A percentile compares a stretch with the other conserved stretches of the same genome.
These are phyloP conservation scores for Boeremia exigua DNA, from an alignment of 2,329 filamentous ascomycete genomes.

Conservation along the genomic window DNA sequence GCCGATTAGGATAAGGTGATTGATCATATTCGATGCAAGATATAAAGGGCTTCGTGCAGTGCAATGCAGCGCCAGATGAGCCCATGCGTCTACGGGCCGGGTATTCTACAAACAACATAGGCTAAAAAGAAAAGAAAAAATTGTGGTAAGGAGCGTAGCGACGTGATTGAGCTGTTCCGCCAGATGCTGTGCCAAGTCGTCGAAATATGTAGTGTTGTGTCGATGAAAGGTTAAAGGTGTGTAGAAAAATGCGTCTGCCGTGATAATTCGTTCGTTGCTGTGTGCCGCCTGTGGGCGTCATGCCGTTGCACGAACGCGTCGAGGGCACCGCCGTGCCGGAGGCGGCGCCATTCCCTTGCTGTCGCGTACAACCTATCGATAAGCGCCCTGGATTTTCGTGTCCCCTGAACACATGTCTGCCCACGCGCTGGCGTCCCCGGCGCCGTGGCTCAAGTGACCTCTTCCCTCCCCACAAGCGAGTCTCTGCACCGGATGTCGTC, in stretches of 20 bases:
- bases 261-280: conserved; percentile 10
- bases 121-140: neutral
- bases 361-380: conserved; percentile 8
- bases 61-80: neutral
- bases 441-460: conserved; percentile 1
- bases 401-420: conserved; percentile 6
- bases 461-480: conserved; percentile 1
- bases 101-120: conserved; percentile 13
- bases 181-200: conserved; percentile 3
- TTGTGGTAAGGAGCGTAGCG: conserved; percentile 12
- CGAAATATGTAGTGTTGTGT: neutral
- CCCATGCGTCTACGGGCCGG: conserved; percentile 7
- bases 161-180: conserved; percentile 5
- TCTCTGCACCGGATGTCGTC: neutral
- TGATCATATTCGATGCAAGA: conserved; percentile 4
- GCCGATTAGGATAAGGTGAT: neutral
- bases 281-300: conserved; percentile 1
- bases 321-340: conserved; percentile 1
- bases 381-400: neutral
- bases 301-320: neutral
- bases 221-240: neutral
- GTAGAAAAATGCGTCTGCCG: conserved; percentile 10
- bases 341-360: neutral
- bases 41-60: conserved; percentile 1
- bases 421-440: conserved; percentile 4